phyloP scores from a whole-genome alignment of 805 yeast species.

The Teunomyces kruisii region DNA sequence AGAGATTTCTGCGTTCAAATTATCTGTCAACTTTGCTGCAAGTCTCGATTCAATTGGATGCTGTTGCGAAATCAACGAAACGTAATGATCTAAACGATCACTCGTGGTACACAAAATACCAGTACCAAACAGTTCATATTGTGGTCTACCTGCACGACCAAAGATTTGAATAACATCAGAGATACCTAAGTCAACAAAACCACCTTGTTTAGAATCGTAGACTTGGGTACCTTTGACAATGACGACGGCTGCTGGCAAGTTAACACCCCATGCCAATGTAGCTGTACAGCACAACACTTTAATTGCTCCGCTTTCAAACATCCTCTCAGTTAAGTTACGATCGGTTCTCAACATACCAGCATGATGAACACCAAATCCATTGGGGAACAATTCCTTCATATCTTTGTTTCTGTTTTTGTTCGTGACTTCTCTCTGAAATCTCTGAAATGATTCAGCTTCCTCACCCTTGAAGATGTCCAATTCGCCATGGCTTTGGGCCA shows the following conservation, averaged over 20 bases:
- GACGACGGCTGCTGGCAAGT: constrained; percentile 96
- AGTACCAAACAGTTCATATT: constrained; percentile 86
- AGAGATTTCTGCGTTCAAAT: constrained; percentile 93
- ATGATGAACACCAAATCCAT: constrained; percentile 93
- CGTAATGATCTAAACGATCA: constrained; percentile 82
- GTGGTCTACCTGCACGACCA: constrained; percentile 99
- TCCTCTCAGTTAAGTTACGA: constrained; percentile 82
- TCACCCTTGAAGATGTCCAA: constrained; percentile 44
- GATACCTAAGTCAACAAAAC: constrained; percentile 88
- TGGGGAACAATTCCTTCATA: constrained; percentile 70
- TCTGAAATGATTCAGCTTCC: constrained; percentile 32
- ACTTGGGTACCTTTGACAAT: constrained; percentile 96
- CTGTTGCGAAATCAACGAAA: constrained; percentile 87
- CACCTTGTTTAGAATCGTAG: constrained; percentile 93
- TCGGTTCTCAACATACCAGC: constrained; percentile 96
- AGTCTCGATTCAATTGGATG: constrained; percentile 93
- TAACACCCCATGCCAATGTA: constrained; percentile 99
- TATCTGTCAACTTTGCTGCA: constrained; percentile 78
- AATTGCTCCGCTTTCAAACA: constrained; percentile 83
- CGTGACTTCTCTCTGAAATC: constrained; percentile 62
- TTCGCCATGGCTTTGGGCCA: constrained; percentile 66
- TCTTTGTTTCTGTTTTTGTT: constrained; percentile 73
- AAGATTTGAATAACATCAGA: constrained; percentile 97
- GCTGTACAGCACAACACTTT: constrained; percentile 94
- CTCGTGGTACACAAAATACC: constrained; percentile 85